These are phyloP conservation scores for Erythrobasidium hasegawianum DNA, from an alignment of 1,284 basidiomycete genomes.

Conservation along the genomic window DNA sequence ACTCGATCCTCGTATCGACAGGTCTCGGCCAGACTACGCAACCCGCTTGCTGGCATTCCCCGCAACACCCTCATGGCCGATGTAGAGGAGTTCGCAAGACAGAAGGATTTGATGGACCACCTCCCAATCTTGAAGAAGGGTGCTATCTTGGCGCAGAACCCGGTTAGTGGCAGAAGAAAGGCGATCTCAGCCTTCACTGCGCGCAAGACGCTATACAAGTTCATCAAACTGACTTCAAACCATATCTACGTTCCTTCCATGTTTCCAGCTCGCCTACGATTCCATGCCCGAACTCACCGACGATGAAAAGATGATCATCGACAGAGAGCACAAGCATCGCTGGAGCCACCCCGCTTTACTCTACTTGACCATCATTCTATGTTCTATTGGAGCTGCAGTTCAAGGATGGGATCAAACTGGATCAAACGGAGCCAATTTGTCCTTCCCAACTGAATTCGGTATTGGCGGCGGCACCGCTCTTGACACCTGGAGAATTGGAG, in stretches of 20 bases:
- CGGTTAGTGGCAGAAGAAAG: too few species aligned
- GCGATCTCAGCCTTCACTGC: too few species aligned
- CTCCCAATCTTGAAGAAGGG: constrained; percentile 44
- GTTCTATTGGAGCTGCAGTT: constrained; percentile 48
- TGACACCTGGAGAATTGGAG: constrained; percentile 48
- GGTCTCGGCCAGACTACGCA: constrained; percentile 25
- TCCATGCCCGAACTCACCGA: constrained; percentile 43
- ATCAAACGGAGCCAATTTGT: constrained; percentile 40
- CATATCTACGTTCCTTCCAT: too few species aligned
- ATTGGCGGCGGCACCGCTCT: constrained; percentile 11
- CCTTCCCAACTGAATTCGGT: constrained; percentile 39
- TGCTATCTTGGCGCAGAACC: constrained; percentile 47
- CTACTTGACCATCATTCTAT: constrained; percentile 46
- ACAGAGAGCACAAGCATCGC: constrained; percentile 44
- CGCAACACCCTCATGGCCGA: constrained; percentile 22
- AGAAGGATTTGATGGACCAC: constrained; percentile 43
- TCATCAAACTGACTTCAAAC: too few species aligned
- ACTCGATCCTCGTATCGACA: too few species aligned
- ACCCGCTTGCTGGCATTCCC: constrained; percentile 35
- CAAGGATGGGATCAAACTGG: constrained; percentile 53
- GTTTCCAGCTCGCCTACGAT: constrained; percentile 39
- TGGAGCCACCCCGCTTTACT: constrained; percentile 36
- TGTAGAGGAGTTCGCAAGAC: constrained; percentile 44
- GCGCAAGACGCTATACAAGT: too few species aligned
- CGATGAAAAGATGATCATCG: constrained; percentile 44